Evolutionary conservation across 768 basidiomycete genomes (phyloP).

Genomic region (Pholiota molesta): DNA sequence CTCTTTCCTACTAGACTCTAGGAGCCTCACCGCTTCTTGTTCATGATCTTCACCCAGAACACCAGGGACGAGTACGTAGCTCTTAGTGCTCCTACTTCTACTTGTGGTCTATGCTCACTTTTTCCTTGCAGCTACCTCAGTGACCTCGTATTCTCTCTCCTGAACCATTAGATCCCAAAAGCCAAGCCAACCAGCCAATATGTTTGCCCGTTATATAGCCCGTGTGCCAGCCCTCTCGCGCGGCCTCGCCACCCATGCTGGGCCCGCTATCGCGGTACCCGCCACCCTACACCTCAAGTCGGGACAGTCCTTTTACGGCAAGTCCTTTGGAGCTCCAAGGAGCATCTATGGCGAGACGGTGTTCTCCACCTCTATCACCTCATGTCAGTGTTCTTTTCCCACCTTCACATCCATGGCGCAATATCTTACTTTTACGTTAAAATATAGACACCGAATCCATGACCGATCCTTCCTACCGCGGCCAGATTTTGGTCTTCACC

Average conservation of each 20-base stretch:
- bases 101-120: slow-evolving; percentile 2
- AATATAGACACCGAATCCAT: slow-evolving; percentile 93
- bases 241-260: slow-evolving; percentile 69
- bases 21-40: slow-evolving; percentile 29
- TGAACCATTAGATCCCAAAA: slow-evolving; percentile 34
- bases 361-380: slow-evolving; percentile 98
- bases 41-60: slow-evolving; percentile 84
- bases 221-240: slow-evolving; percentile 54
- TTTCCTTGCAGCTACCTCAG: slow-evolving; percentile 71
- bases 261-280: slow-evolving; percentile 53
- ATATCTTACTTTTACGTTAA: too few species aligned
- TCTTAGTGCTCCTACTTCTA: slow-evolving; percentile 5
- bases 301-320: slow-evolving; percentile 90
- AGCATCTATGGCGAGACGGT: slow-evolving; percentile 97
- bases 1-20: slow-evolving; percentile 16
- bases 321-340: slow-evolving; percentile 85
- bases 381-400: slow-evolving; percentile 60
- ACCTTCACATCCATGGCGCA: too few species aligned
- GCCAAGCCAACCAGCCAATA: slow-evolving; percentile 29
- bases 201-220: slow-evolving; percentile 61
- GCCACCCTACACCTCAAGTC: slow-evolving; percentile 92
- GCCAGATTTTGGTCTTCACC: slow-evolving; percentile 98
- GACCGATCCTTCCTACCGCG: slow-evolving; percentile 99
- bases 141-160: slow-evolving; percentile 87
- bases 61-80: slow-evolving; percentile 83